Percentiles rank a stretch among this genome's conserved stretches.
Evolutionary conservation across 2,329 filamentous ascomycete species (phyloP).

Genomic region (Microcera coccophila): DNA sequence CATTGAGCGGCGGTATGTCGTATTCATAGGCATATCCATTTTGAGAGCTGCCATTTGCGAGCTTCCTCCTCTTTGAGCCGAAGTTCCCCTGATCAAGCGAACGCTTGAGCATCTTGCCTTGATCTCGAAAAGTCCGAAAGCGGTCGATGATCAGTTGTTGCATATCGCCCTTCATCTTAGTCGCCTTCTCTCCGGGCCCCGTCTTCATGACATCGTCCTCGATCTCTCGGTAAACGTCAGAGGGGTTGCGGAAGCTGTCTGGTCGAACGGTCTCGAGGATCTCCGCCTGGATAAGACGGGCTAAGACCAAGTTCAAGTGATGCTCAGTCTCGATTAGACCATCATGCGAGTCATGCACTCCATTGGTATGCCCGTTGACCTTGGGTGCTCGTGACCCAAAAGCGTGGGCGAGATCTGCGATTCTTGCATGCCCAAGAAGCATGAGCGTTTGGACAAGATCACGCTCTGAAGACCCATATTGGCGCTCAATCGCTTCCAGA

Average conservation of each 20-base stretch:
- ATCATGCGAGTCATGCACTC: constrained; percentile 29
- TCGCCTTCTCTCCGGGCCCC: constrained; percentile 38
- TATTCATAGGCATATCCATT: constrained; percentile 29
- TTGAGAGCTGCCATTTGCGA: constrained; percentile 44
- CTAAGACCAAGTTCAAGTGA: constrained; percentile 49
- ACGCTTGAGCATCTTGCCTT: constrained; percentile 49
- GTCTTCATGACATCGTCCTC: constrained; percentile 58
- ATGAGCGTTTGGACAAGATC: constrained; percentile 72
- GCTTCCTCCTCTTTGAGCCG: constrained; percentile 50
- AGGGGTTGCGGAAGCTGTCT: constrained; percentile 56
- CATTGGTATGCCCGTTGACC: constrained; percentile 34
- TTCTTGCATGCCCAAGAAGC: constrained; percentile 70
- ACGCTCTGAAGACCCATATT: constrained; percentile 70
- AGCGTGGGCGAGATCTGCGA: constrained; percentile 65
- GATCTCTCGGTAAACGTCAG: constrained; percentile 59
- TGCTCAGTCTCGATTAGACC: constrained; percentile 42
- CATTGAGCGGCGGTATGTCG: constrained; percentile 50
- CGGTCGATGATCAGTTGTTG: constrained; percentile 52
- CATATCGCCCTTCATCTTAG: constrained; percentile 63
- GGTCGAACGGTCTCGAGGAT: constrained; percentile 62
- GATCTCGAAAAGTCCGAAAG: constrained; percentile 51
- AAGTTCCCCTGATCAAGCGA: constrained; percentile 44
- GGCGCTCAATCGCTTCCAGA: constrained; percentile 66
- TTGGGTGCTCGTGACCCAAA: constrained; percentile 44
- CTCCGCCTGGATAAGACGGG: constrained; percentile 58